These are phyloP conservation scores for Phytophthora hibernalis DNA, from an alignment of 352 stramenopile species.

Conservation along the genomic window DNA sequence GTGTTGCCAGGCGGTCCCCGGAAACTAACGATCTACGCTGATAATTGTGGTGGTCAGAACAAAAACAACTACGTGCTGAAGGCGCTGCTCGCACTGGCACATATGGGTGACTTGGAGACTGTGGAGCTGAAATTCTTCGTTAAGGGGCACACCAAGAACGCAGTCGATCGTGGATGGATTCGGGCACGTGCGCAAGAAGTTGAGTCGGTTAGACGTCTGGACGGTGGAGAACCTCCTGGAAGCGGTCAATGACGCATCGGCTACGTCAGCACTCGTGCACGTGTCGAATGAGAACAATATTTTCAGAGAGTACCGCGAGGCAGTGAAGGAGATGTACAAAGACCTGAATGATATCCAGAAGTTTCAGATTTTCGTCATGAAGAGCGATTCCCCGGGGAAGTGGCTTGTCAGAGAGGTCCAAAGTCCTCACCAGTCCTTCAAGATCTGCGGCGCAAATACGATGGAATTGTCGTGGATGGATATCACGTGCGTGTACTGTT, in stretches of 20 bases:
- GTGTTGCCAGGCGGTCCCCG: not conserved
- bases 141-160: constrained; percentile 28
- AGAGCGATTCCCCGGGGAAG: not conserved
- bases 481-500: too few relatives aligned
- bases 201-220: constrained; percentile 9
- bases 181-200: constrained; percentile 21
- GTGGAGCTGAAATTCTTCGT: constrained; percentile 31
- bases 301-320: too few relatives aligned
- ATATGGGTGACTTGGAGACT: constrained; percentile 15
- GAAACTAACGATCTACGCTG: constrained; percentile 13
- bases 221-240: constrained; percentile 23
- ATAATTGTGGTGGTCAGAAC: constrained; percentile 26
- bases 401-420: not conserved
- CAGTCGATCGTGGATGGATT: constrained; percentile 14
- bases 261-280: not conserved
- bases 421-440: not conserved
- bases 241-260: constrained; percentile 3
- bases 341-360: not conserved
- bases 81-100: constrained; percentile 13
- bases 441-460: too few relatives aligned
- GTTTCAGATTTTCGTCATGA: not conserved
- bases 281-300: not conserved
- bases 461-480: too few relatives aligned
- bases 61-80: constrained; percentile 31
- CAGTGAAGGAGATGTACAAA: not conserved